phyloP scores from a whole-genome alignment of 2,329 filamentous ascomycete species.

The Hymenoscyphus infarciens region DNA sequence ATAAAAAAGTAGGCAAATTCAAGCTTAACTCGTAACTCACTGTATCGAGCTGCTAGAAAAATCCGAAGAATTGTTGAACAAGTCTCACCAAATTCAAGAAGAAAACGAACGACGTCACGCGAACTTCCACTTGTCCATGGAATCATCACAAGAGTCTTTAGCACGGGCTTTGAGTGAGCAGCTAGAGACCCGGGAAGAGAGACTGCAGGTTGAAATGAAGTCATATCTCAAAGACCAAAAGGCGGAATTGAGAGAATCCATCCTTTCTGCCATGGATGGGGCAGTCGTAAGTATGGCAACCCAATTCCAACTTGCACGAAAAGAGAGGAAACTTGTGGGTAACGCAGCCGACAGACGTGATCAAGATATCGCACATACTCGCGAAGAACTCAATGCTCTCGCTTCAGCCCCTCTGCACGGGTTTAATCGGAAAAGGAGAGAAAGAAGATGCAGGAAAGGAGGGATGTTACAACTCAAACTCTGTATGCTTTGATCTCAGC shows the following conservation, averaged over 20 bases:
- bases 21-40: no score
- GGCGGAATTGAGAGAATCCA: neutral
- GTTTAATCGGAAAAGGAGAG: neutral
- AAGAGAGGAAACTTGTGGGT: conserved; percentile 3
- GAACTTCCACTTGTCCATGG: neutral
- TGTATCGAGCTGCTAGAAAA: no score
- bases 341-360: neutral
- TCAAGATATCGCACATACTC: neutral
- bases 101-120: neutral
- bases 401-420: neutral
- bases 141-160: neutral
- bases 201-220: conserved; percentile 1
- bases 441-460: neutral
- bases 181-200: neutral
- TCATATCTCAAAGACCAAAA: neutral
- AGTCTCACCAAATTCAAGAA: no score
- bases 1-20: no score
- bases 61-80: no score
- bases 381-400: conserved; percentile 1
- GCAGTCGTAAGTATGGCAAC: neutral
- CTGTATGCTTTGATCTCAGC: neutral
- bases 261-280: neutral
- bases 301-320: conserved; percentile 2
- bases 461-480: neutral
- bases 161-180: neutral